Base-by-base conservation (phyloP, 1,284 basidiomycete genomes). In the Papiliotrema terrestris region DNA sequence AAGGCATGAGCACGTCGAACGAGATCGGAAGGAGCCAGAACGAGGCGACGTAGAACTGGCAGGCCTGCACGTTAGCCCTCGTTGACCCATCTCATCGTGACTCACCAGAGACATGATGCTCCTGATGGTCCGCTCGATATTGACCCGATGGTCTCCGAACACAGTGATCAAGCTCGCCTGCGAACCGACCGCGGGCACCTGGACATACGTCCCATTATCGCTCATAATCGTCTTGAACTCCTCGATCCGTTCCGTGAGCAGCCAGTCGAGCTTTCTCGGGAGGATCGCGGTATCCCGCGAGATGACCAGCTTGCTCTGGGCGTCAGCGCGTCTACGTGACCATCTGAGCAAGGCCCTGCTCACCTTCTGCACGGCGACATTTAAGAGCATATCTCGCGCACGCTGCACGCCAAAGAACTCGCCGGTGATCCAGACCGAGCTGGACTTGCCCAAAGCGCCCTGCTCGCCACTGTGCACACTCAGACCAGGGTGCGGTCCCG, bases 191-290 rank as follows among this genome's bases (percentile, higher is more conserved):
- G 89, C 81, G 14, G 95, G 94, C 67, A 97, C 91, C 67, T 92
- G 88, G 65, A 98, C 89, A 75, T 91, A 97, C 15, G 95, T 96
- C 38, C 90, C 91, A 65, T 97, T 97, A 80, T 98, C 95, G 67
- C 86, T 86, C 93, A 97, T 97, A 72, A 94, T 85, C 22, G 85
- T 82, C 74, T 87, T 90, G 63, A 98, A 80, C 63, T 96, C 92
- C 55, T 97, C 94, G 32, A 89, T 82, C 42, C 89, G 86, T 75
- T 98, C 92, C 19, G 88, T 88, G 54, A 98, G 85, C 83, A 98
- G 88, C 94, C 95, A 98, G 72, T 98, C 95, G 62, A 98, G 81
- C 77, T 98, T 98, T 61, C 95, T 87, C 38, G 96, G 95, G 29
- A 97, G 82, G 58, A 98, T 88, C 13, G 91, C 89, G 3, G 91